phyloP scores from a whole-genome alignment of 441 rosid species.

The Pelargonium fulgidum region DNA sequence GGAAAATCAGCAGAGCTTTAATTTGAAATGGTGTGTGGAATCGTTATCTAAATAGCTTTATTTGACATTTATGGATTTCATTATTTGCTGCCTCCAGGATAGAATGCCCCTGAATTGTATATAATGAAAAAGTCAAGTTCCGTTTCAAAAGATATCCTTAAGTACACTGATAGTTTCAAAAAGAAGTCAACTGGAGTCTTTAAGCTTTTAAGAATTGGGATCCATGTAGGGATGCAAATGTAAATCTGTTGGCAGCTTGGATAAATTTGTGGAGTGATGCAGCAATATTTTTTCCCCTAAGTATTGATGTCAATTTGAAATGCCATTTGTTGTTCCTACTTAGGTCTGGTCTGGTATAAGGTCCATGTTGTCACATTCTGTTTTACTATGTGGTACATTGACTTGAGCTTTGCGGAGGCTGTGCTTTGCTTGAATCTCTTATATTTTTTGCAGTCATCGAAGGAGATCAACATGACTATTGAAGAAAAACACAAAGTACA shows the following conservation, averaged over 20 bases:
- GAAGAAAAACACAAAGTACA: constrained; percentile 55
- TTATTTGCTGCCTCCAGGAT: not conserved
- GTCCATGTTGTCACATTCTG: not conserved
- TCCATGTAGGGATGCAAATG: not conserved
- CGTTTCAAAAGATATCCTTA: not conserved
- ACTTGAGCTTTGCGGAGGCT: not conserved
- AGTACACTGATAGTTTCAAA: not conserved
- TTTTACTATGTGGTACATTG: not conserved
- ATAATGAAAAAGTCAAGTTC: not conserved
- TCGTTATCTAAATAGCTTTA: not conserved
- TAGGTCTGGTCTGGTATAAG: not conserved
- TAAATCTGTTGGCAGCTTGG: not conserved
- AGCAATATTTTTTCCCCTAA: not conserved
- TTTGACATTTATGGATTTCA: not conserved
- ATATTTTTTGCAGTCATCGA: constrained; percentile 39
- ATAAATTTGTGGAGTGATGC: not conserved
- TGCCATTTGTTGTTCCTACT: not conserved
- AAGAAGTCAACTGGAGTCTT: not conserved
- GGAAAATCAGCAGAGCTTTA: not conserved
- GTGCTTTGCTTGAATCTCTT: constrained; percentile 11
- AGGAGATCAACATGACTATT: constrained; percentile 35
- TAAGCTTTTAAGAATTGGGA: not conserved
- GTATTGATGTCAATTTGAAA: not conserved
- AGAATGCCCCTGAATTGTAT: not conserved
- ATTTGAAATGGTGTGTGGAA: not conserved